Evolutionary conservation across 1,284 basidiomycete genomes (phyloP).

Genomic region (Sanghuangporus weigelae): DNA sequence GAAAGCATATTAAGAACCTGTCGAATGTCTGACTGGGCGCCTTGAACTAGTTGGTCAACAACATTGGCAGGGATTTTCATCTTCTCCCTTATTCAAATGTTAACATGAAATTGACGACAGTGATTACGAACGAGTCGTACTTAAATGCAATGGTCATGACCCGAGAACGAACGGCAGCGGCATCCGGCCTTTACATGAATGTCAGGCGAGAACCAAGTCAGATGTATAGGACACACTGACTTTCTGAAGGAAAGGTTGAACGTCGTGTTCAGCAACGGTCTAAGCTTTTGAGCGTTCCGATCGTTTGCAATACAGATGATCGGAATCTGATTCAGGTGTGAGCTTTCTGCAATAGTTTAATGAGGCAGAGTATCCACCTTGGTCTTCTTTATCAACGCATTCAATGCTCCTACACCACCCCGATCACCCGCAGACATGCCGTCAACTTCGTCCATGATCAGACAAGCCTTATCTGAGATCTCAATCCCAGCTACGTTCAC

Average conservation of each 20-base stretch:
- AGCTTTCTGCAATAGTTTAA: not conserved
- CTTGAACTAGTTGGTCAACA: conserved; percentile 85
- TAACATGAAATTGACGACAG: not conserved
- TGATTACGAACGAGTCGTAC: conserved; percentile 37
- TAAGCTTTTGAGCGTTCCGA: conserved; percentile 81
- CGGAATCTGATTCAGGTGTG: conserved; percentile 60
- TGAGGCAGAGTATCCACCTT: conserved; percentile 45
- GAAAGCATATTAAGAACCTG: conserved; percentile 98
- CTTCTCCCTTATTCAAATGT: conserved; percentile 60
- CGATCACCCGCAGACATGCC: conserved; percentile 98
- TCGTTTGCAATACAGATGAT: conserved; percentile 99
- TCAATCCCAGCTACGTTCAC: conserved; percentile 65
- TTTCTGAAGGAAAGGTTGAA: conserved; percentile 75
- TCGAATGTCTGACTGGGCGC: conserved; percentile 92
- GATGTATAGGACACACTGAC: conserved; percentile 35
- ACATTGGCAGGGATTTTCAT: conserved; percentile 89
- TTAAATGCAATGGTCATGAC: conserved; percentile 88
- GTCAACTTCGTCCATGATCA: conserved; percentile 99
- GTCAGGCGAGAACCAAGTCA: conserved; percentile 7
- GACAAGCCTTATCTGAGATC: conserved; percentile 76
- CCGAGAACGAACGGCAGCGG: conserved; percentile 71
- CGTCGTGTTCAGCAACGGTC: conserved; percentile 74
- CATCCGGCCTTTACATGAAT: conserved; percentile 57
- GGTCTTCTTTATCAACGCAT: conserved; percentile 90
- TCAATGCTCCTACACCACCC: conserved; percentile 92